These are phyloP conservation scores for Cadophora malorum DNA, from an alignment of 2,329 filamentous ascomycete genomes.

Conservation along the genomic window DNA sequence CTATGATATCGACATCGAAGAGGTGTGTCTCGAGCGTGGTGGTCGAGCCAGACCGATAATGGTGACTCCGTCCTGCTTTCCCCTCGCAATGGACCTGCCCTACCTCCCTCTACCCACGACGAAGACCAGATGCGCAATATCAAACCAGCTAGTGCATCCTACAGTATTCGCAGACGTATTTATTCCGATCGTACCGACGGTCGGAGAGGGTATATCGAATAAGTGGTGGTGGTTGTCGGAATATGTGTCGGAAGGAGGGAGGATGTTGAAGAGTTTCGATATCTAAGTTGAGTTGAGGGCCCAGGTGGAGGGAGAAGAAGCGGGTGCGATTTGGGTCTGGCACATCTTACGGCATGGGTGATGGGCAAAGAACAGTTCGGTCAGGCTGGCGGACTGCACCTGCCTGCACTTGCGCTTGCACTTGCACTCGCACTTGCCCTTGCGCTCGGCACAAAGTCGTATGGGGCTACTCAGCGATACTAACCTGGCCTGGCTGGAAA, in stretches of 20 bases:
- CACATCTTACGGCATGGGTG: background rate
- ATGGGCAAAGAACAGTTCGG: background rate
- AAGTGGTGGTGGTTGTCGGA: background rate
- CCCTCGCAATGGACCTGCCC: conserved; percentile 25
- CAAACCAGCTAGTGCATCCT: conserved; percentile 23
- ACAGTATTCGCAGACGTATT: conserved; percentile 5
- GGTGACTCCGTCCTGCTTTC: conserved; percentile 21
- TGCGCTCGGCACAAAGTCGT: conserved; percentile 2
- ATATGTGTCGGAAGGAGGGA: conserved; percentile 15
- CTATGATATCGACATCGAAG: conserved; percentile 42
- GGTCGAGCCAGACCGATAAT: conserved; percentile 25
- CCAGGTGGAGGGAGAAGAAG: conserved; percentile 14
- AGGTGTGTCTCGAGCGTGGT: conserved; percentile 17
- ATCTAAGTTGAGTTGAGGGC: conserved; percentile 1
- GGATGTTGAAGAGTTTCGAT: conserved; percentile 16
- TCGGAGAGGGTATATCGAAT: background rate
- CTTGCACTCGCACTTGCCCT: background rate
- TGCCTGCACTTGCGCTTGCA: background rate
- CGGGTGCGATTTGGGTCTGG: conserved; percentile 7
- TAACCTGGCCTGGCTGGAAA: background rate
- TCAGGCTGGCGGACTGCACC: background rate
- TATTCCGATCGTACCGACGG: background rate
- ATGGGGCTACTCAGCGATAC: background rate
- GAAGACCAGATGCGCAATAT: conserved; percentile 25
- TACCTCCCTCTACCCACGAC: conserved; percentile 16